Evolutionary conservation across 2,329 filamentous ascomycete species (phyloP).

Genomic region (Penicillium sp.): DNA sequence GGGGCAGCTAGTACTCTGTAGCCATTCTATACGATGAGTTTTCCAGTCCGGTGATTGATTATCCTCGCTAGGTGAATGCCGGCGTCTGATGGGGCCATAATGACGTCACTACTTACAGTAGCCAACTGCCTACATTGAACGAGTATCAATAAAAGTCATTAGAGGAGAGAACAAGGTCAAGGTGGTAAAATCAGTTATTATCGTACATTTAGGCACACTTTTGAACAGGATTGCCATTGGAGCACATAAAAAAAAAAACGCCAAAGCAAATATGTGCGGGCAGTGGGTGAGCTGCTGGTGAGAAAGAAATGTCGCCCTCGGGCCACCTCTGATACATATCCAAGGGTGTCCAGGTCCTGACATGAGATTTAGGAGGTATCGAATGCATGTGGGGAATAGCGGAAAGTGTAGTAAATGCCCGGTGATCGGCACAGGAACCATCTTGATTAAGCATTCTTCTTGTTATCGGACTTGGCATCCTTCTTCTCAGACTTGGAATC

Average conservation of each 20-base stretch:
- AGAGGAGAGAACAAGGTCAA: conserved; percentile 14
- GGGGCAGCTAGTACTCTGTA: no score
- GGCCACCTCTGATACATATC: not conserved
- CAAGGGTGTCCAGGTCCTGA: not conserved
- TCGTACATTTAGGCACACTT: conserved; percentile 16
- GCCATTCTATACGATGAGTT: no score
- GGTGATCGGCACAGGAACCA: not conserved
- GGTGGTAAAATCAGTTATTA: conserved; percentile 7
- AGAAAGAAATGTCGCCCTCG: conserved; percentile 1
- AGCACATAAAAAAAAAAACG: conserved; percentile 12
- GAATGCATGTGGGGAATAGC: not conserved
- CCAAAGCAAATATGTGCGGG: conserved; percentile 12
- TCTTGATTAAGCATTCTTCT: conserved; percentile 15
- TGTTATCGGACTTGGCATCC: conserved; percentile 12
- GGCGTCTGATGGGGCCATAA: not conserved
- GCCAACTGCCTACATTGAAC: not conserved
- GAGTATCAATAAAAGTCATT: conserved; percentile 8
- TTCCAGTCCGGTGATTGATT: no score
- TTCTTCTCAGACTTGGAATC: conserved; percentile 15
- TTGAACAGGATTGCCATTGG: not conserved
- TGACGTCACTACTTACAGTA: not conserved
- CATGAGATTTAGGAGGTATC: not conserved
- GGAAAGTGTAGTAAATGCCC: not conserved
- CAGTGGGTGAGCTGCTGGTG: not conserved
- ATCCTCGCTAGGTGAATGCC: no score